These are phyloP conservation scores for Monosporozyma yasuniensis DNA, from an alignment of 805 yeast genomes.

Conservation along the genomic window DNA sequence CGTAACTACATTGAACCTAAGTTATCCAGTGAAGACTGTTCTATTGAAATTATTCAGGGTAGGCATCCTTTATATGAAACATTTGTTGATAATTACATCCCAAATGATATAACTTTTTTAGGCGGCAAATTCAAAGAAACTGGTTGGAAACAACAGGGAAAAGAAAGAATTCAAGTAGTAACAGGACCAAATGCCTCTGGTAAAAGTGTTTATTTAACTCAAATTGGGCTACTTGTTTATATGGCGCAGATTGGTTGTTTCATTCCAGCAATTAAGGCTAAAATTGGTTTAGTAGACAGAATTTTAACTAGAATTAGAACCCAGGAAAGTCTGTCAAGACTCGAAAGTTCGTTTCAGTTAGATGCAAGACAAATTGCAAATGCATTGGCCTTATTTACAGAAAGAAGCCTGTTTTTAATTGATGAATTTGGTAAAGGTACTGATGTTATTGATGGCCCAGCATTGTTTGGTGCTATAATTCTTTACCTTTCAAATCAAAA, in stretches of 20 bases:
- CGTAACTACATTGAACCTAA: conserved; percentile 30
- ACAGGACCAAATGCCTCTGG: conserved; percentile 48
- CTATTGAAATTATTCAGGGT: conserved; percentile 32
- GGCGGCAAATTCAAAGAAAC: conserved; percentile 14
- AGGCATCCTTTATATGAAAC: conserved; percentile 42
- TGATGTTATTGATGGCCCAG: conserved; percentile 38
- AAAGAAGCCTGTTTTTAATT: conserved; percentile 36
- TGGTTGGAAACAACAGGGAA: conserved; percentile 8
- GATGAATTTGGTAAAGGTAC: conserved; percentile 52
- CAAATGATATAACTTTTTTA: conserved; percentile 33
- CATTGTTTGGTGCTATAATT: conserved; percentile 35
- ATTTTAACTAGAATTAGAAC: conserved; percentile 39
- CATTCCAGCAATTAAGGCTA: conserved; percentile 43
- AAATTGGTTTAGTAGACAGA: conserved; percentile 40
- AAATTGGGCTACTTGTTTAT: conserved; percentile 40
- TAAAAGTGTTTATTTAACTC: conserved; percentile 42
- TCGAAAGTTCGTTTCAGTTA: conserved; percentile 42
- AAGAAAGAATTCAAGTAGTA: conserved; percentile 31
- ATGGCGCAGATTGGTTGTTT: conserved; percentile 47
- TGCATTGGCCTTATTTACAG: conserved; percentile 34
- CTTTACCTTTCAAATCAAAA: conserved; percentile 13
- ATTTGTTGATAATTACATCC: conserved; percentile 31
- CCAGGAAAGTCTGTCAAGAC: conserved; percentile 33
- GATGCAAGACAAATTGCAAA: conserved; percentile 39
- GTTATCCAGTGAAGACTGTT: conserved; percentile 17